Evolutionary conservation across 345 rosid species (phyloP).

Genomic region (Bretschneidera sinensis): DNA sequence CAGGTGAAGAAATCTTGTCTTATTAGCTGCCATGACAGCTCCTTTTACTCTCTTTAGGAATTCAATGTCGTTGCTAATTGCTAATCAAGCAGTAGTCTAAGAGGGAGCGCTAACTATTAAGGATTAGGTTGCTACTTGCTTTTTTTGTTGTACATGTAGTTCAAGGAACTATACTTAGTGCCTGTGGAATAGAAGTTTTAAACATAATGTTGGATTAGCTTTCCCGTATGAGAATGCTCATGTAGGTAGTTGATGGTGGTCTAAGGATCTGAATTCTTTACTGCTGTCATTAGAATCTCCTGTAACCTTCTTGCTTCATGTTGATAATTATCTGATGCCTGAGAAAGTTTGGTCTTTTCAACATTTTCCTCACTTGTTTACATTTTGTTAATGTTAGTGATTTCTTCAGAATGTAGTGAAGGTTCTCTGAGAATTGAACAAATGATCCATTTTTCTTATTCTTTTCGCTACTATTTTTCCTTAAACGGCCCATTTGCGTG

Average conservation of each 20-base stretch:
- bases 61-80: not conserved
- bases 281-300: not conserved
- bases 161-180: not conserved
- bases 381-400: not conserved
- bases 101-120: too few species aligned
- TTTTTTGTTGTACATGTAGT: too few species aligned
- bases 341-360: not conserved
- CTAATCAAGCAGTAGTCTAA: not conserved
- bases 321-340: not conserved
- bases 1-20: constrained; percentile 43
- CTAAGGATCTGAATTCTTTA: not conserved
- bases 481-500: not conserved
- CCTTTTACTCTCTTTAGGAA: not conserved
- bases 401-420: not conserved
- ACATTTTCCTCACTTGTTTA: not conserved
- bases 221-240: not conserved
- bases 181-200: not conserved
- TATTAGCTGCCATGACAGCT: not conserved
- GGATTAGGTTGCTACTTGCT: too few species aligned
- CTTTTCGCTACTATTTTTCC: too few species aligned
- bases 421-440: not conserved
- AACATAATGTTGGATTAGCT: not conserved
- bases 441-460: not conserved
- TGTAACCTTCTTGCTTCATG: not conserved
- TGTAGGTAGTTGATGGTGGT: not conserved